These are phyloP conservation scores for Phytophthora cactorum DNA, from an alignment of 352 stramenopile species.

Conservation along the genomic window DNA sequence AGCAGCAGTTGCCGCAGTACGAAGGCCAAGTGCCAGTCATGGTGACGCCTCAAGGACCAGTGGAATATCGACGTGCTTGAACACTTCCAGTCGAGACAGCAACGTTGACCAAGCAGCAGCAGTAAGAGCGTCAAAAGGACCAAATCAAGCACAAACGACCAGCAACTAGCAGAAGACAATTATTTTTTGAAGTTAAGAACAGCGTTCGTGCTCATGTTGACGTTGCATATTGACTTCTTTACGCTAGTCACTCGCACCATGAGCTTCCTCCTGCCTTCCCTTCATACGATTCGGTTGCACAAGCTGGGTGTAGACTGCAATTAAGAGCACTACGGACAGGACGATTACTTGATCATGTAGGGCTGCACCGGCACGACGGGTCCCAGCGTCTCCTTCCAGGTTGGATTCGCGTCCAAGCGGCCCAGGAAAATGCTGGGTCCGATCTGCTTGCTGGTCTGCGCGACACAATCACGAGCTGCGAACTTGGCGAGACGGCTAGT, in stretches of 20 bases:
- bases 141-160: background rate
- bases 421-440: conserved; percentile 85
- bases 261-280: too few relatives aligned
- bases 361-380: conserved; percentile 45
- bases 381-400: conserved; percentile 64
- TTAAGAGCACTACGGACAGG: too few relatives aligned
- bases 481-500: conserved; percentile 72
- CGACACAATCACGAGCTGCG: conserved; percentile 79
- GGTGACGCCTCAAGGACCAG: conserved; percentile 27
- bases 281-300: too few relatives aligned
- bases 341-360: conserved; percentile 38
- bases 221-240: background rate
- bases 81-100: background rate
- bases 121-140: background rate
- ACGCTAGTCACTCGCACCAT: too few relatives aligned
- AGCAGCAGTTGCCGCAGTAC: conserved; percentile 23
- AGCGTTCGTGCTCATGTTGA: background rate
- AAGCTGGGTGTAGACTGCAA: too few relatives aligned
- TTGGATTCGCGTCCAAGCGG: conserved; percentile 69
- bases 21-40: conserved; percentile 30
- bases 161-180: background rate
- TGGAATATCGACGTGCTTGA: conserved; percentile 32
- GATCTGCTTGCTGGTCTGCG: conserved; percentile 78
- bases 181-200: background rate
- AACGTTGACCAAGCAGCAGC: background rate